Conservation (phyloP, 495 filamentous ascomycete species). For the Neurospora pannonica region DNA sequence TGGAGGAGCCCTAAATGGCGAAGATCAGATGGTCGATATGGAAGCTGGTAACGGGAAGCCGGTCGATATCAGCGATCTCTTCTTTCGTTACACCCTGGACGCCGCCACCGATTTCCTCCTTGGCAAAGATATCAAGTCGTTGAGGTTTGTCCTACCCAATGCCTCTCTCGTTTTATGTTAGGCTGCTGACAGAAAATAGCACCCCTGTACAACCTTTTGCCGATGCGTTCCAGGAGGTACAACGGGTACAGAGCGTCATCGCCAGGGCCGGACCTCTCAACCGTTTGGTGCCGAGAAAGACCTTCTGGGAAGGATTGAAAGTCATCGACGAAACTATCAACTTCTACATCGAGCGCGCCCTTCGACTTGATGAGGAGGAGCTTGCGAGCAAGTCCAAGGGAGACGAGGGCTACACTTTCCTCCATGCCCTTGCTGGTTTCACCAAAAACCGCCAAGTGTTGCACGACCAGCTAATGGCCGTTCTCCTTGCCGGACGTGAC, state of each 20-base stretch:
- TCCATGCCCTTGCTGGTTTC: slow-evolving; percentile 67
- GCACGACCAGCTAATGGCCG: slow-evolving; percentile 68
- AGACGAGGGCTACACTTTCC: slow-evolving; percentile 65
- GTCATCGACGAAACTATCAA: slow-evolving; percentile 67
- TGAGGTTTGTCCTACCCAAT: slow-evolving; percentile 30
- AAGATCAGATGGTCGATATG: slow-evolving; percentile 33
- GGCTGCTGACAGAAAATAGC: slow-evolving; percentile 9
- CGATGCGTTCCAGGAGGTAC: slow-evolving; percentile 65
- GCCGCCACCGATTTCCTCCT: slow-evolving; percentile 77
- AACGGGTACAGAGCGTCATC: slow-evolving; percentile 54
- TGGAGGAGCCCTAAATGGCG: slow-evolving; percentile 40
- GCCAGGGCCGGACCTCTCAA: slow-evolving; percentile 49
- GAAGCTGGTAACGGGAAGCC: slow-evolving; percentile 37
- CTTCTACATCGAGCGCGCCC: slow-evolving; percentile 58
- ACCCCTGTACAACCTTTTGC: slow-evolving; percentile 47
- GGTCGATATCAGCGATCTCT: slow-evolving; percentile 59
- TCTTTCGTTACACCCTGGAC: slow-evolving; percentile 78
- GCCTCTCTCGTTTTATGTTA: background rate
- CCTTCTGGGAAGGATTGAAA: slow-evolving; percentile 53
- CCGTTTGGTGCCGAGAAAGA: slow-evolving; percentile 42
- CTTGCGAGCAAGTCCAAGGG: slow-evolving; percentile 51
- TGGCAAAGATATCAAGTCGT: slow-evolving; percentile 63
- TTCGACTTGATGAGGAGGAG: slow-evolving; percentile 52
- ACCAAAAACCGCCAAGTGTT: slow-evolving; percentile 64
- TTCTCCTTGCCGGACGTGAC: slow-evolving; percentile 73